Evolutionary conservation across 352 stramenopile genomes (phyloP), one percentile per base, ranked within the genome.

Genomic region (Thalassiosira ordinaria): DNA sequence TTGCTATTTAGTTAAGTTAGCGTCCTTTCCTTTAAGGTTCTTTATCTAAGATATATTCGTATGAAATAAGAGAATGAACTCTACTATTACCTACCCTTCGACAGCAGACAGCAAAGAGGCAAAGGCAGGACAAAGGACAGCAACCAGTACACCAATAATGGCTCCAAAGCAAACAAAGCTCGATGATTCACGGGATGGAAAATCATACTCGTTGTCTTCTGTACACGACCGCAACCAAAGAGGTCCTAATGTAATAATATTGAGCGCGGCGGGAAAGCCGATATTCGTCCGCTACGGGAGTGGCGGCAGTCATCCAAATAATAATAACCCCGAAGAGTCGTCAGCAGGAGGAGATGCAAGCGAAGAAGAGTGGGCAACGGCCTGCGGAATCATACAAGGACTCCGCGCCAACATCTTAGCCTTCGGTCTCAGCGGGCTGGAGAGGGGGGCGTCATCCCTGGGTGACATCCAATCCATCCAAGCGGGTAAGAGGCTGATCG

Each of bases 211-310:
- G n/a, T n/a, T n/a, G n/a, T 63, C 55, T 63, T 20, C 1, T 24
- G 27, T 14, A 52, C 26, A 26, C 56, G 13, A 22, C 37, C 35
- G n/a, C 31, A n/a, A n/a, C n/a, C n/a, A n/a, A n/a, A 20, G 53
- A 27, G 74, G 75, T 2, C 75, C 75, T 31, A 92, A 92, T 75
- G 56, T 91, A 20, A 74, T 92, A 44, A 75, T 92, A 44, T 83
- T 91, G 74, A 91, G 68, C 52, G 77, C 80, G 14, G 80, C 82
- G 6, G 87, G 87, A 8, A 92, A 92, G 47, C 85, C 85, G 35
- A 84, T 92, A 24, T 92, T 91, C 59, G 75, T 80, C 0, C 66
- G 77, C 11, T 80, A 88, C 71, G 79, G 71, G 3, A 63, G 52
- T 46, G 51, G 53, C 7, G 49, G 22, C 31, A n/a, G n/a, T n/a